Percentiles rank a stretch among this genome's conserved stretches.
Conservation (phyloP, 192 early-diverging fungal species). For the Backusella circina region DNA sequence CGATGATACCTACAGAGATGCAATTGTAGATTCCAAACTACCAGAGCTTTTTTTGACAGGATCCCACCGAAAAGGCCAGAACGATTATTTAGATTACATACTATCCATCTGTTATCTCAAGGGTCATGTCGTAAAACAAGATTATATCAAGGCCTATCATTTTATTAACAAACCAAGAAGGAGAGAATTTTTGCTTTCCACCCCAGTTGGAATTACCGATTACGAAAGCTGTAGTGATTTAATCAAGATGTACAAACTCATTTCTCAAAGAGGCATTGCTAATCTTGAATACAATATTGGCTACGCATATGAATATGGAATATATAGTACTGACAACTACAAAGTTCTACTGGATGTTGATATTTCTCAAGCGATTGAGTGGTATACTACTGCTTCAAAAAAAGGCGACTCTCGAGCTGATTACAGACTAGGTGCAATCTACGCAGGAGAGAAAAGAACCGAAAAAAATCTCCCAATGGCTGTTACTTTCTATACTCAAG, state of each 20-base stretch:
- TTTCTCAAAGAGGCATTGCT: not conserved
- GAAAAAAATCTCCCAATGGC: not conserved
- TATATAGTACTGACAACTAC: not conserved
- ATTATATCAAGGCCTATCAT: not conserved
- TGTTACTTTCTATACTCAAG: not conserved
- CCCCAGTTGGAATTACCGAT: not conserved
- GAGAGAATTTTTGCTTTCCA: not conserved
- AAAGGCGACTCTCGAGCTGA: not conserved
- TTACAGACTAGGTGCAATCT: not conserved
- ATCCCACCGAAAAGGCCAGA: no score
- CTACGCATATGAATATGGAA: not conserved
- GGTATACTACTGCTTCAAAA: not conserved
- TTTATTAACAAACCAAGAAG: not conserved
- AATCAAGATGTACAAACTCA: not conserved
- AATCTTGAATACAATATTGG: not conserved
- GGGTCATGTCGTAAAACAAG: no score
- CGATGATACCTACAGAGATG: no score
- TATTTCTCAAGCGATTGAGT: not conserved
- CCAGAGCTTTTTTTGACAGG: not conserved
- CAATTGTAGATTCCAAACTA: not conserved
- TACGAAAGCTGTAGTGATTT: not conserved
- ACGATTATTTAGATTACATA: no score
- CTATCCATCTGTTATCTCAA: no score
- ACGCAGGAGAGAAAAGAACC: not conserved
- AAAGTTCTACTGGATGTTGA: not conserved